phyloP scores from a whole-genome alignment of 345 rosid genomes.

The Raphanus sativus region DNA sequence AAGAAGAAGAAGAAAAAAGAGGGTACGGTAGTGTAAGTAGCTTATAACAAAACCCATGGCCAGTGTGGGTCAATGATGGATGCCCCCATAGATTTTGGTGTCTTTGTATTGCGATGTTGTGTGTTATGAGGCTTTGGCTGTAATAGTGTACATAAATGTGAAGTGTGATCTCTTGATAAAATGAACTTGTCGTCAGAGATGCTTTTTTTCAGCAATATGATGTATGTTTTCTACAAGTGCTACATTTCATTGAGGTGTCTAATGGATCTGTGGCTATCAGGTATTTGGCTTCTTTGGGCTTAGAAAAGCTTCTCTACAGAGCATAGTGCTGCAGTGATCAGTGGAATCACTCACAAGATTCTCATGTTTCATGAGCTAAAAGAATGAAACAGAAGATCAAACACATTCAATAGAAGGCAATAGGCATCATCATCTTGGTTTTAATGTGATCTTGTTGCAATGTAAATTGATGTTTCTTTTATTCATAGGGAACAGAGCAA shows the following conservation, averaged over 20 bases:
- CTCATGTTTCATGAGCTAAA: not conserved
- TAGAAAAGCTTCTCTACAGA: not conserved
- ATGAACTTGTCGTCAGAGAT: conserved; percentile 4
- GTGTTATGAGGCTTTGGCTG: conserved; percentile 5
- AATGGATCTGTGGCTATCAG: not conserved
- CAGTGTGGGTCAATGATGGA: conserved; percentile 3
- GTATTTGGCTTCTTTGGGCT: not conserved
- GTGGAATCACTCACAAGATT: not conserved
- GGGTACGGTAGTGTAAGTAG: conserved; percentile 17
- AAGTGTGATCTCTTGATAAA: conserved; percentile 21
- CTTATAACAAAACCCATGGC: conserved; percentile 2
- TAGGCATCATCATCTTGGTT: not conserved
- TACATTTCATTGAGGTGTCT: not conserved
- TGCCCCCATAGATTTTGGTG: conserved; percentile 13
- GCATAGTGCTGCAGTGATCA: not conserved
- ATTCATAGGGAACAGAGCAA: conserved; percentile 9
- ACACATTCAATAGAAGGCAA: not conserved
- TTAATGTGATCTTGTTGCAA: not conserved
- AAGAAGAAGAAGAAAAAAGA: conserved; percentile 51
- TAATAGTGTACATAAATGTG: conserved; percentile 23
- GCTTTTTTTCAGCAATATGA: conserved; percentile 14
- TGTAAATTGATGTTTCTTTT: not conserved
- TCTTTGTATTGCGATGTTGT: conserved; percentile 24
- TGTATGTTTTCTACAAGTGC: not conserved
- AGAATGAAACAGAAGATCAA: conserved; percentile 27